Evolutionary conservation across 2,329 filamentous ascomycete species (phyloP), one percentile per base, ranked within the genome.

Genomic region (Coniochaeta prunicola): DNA sequence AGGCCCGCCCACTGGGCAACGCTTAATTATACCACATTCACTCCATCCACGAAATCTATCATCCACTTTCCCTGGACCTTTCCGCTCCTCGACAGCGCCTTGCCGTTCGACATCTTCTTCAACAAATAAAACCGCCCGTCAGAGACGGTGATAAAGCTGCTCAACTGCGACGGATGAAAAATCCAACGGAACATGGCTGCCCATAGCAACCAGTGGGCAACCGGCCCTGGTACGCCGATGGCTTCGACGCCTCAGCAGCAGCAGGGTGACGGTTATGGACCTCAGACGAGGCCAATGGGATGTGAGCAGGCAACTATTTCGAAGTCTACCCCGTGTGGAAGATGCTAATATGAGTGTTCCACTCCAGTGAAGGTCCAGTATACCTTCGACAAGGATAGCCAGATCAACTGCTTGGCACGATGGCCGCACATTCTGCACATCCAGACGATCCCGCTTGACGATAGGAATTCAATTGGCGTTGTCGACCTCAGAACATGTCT

Each of bases 301-400:
- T 63, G 70, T 73, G 64, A 65, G 70, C 28, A 34, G 54, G 2
- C 9, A 40, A 62, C 10, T 24, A n/a, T 42, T 21, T 24, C 26
- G 17, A 12, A 12, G 24, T 21, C 36, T 17, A 28, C 17, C 28
- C 45, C 19, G 5, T n/a, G 4, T 12, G 15, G 24, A 30, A 7
- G 45, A 30, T 26, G 45, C 45, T 50, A 50, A 50, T 21, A 2
- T 17, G n/a, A 17, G 2, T 55, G 19, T 34, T 21, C 26, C 36
- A 45, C 38, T 64, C 45, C 73, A 96, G 92, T 97, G 74, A 97
- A 97, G 80, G 89, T 97, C 56, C 87, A 96, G 61, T 99, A 97
- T 75, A 96, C 92, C 33, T 97, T 97, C 75, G 92, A 97, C 72
- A 87, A 88, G 69, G 88, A 93, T 65, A 88, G 86, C 75, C 92